Conservation (phyloP, 345 rosid genomes). For the Eucalyptus marginata region DNA sequence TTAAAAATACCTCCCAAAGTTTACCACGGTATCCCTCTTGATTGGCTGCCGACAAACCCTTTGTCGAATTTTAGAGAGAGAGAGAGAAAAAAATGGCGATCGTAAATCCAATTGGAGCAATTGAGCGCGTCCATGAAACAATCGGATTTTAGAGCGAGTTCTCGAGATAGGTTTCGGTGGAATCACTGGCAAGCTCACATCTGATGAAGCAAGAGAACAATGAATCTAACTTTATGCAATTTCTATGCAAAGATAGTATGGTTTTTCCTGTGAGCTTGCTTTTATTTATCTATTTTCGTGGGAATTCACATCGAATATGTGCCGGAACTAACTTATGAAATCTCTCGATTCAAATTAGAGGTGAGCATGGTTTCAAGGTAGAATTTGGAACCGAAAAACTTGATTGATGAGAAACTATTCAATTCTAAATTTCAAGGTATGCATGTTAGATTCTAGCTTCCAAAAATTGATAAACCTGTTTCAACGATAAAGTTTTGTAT, state of each 20-base stretch:
- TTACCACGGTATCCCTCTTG: too few relatives aligned
- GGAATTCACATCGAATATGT: not conserved
- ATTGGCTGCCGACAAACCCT: not conserved
- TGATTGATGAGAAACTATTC: too few relatives aligned
- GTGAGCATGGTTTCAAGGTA: accelerated
- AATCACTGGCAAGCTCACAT: not conserved
- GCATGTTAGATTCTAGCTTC: accelerated
- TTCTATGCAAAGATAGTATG: too few relatives aligned
- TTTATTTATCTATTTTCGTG: not conserved
- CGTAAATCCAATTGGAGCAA: not conserved
- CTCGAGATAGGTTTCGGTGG: not conserved
- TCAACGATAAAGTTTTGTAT: too few relatives aligned
- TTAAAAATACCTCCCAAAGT: not conserved
- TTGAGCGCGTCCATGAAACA: not conserved
- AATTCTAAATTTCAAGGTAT: accelerated
- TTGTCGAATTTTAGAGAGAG: not conserved
- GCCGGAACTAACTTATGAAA: accelerated
- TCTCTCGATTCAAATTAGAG: too few relatives aligned
- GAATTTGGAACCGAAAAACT: too few relatives aligned
- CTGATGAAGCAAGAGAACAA: not conserved
- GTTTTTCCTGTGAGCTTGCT: not conserved
- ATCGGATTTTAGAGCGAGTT: not conserved
- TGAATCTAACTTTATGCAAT: not conserved
- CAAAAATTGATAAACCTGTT: too few relatives aligned
- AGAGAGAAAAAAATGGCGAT: not conserved